Percentiles rank a stretch among this genome's conserved stretches.
Evolutionary conservation across 2,329 filamentous ascomycete species (phyloP).

Genomic region (Colletotrichum cordylinicola): DNA sequence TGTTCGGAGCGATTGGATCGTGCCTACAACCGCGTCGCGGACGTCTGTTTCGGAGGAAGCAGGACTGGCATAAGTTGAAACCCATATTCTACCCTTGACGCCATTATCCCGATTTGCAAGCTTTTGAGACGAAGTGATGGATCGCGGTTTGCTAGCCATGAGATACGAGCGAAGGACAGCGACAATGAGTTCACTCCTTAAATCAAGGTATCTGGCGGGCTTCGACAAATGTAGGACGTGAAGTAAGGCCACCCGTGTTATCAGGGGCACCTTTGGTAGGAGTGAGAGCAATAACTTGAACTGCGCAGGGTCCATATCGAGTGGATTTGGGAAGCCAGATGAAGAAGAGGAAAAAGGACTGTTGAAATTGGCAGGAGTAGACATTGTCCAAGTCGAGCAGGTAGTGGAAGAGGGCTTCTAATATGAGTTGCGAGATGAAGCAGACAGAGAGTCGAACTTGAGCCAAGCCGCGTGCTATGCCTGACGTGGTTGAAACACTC

Average conservation of each 20-base stretch:
- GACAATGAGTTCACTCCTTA: constrained; percentile 76
- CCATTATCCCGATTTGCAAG: constrained; percentile 67
- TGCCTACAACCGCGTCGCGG: constrained; percentile 61
- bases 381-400: neutral
- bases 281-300: constrained; percentile 31
- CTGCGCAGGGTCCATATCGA: constrained; percentile 18
- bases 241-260: constrained; percentile 65
- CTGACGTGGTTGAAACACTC: constrained; percentile 16
- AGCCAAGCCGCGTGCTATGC: neutral
- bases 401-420: neutral
- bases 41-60: constrained; percentile 62
- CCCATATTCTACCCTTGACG: constrained; percentile 83
- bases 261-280: constrained; percentile 64
- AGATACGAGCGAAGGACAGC: constrained; percentile 74
- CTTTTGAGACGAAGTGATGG: constrained; percentile 68
- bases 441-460: neutral
- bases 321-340: neutral
- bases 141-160: constrained; percentile 45
- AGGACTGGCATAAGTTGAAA: constrained; percentile 72
- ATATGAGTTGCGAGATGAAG: neutral
- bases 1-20: constrained; percentile 57
- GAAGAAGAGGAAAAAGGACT: neutral
- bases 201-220: constrained; percentile 77
- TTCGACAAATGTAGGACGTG: constrained; percentile 73
- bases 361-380: neutral